Conservation (phyloP, 1,284 basidiomycete genomes). For the Serendipita sp. region DNA sequence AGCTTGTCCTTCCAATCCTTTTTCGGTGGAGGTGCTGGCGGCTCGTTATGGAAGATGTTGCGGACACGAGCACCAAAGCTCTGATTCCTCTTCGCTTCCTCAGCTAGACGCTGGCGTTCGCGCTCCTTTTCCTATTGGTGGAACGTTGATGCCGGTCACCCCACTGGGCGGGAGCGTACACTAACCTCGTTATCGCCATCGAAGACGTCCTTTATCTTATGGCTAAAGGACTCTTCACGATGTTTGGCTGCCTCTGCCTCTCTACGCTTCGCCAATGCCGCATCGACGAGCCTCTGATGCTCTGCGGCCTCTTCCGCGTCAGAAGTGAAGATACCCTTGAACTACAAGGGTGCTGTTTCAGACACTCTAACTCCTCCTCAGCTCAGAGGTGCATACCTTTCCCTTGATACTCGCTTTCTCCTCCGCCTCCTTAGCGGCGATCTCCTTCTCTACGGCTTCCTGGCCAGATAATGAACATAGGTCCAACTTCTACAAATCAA, state of each 20-base stretch:
- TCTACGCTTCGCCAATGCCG: background rate
- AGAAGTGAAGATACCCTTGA: background rate
- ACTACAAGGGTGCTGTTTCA: background rate
- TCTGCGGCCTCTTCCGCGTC: background rate
- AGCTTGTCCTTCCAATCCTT: constrained; percentile 5
- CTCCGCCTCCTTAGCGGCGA: background rate
- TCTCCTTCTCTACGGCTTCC: constrained; percentile 2
- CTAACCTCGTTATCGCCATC: background rate
- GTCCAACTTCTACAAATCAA: background rate
- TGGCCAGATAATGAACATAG: background rate
- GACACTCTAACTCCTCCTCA: background rate
- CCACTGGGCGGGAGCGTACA: background rate
- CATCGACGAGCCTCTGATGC: background rate
- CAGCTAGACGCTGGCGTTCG: background rate
- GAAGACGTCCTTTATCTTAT: background rate
- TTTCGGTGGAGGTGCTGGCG: background rate
- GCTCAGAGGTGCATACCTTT: background rate
- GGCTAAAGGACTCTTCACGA: background rate
- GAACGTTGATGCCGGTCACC: background rate
- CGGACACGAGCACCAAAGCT: background rate
- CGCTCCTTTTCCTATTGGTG: background rate
- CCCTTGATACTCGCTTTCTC: background rate
- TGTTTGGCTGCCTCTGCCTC: background rate
- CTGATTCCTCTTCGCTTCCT: background rate
- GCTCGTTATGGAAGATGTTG: background rate